Conservation (phyloP, 495 filamentous ascomycete genomes). For the Talaromyces thailandensis region DNA sequence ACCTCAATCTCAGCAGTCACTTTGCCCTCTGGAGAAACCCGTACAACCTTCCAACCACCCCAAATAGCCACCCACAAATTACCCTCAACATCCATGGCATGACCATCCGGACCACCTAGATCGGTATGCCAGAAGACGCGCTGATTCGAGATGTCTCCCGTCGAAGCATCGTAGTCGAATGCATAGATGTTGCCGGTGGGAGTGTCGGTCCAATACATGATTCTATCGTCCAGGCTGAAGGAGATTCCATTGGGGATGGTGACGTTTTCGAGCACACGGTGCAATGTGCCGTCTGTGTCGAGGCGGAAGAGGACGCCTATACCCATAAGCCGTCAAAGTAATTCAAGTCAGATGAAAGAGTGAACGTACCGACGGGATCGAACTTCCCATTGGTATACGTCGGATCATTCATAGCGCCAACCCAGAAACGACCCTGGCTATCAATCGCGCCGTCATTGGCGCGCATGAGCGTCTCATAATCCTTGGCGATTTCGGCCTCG, state of each 20-base stretch:
- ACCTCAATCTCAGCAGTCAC: conserved; percentile 57
- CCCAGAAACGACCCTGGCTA: conserved; percentile 75
- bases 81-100: conserved; percentile 62
- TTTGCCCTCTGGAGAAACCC: conserved; percentile 54
- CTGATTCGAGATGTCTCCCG: conserved; percentile 56
- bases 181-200: conserved; percentile 61
- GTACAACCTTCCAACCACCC: conserved; percentile 58
- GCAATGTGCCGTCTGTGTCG: conserved; percentile 50
- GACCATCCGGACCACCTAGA: conserved; percentile 51
- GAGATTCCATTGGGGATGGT: conserved; percentile 85
- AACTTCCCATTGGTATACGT: conserved; percentile 11
- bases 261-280: conserved; percentile 51
- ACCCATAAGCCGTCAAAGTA: neutral
- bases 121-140: conserved; percentile 54
- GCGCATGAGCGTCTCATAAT: conserved; percentile 36
- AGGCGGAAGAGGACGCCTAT: conserved; percentile 53
- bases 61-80: conserved; percentile 71
- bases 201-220: conserved; percentile 78
- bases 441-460: conserved; percentile 81
- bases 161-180: conserved; percentile 60
- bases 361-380: conserved; percentile 3
- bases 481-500: conserved; percentile 1
- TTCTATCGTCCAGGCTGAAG: conserved; percentile 62
- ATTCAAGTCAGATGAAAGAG: neutral
- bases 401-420: conserved; percentile 79